phyloP scores from a whole-genome alignment of 75 land plant species.

The Picea sitchensis region DNA sequence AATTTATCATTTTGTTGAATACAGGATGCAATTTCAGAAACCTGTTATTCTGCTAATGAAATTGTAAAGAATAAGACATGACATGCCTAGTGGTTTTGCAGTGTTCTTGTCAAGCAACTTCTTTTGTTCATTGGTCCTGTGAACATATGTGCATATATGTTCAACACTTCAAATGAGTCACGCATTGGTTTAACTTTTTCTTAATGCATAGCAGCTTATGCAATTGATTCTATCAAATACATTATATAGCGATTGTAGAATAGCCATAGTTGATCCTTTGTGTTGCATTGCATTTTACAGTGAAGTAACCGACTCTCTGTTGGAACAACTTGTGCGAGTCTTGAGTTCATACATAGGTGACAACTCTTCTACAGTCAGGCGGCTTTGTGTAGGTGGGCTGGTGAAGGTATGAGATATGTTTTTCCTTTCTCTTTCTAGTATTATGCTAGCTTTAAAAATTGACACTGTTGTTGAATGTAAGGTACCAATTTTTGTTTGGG shows the following conservation, averaged over 20 bases:
- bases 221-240: neutral
- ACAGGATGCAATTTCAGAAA: neutral
- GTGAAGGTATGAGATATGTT: conserved; percentile 56
- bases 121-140: neutral
- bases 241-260: neutral
- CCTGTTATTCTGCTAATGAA: neutral
- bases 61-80: neutral
- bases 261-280: neutral
- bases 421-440: neutral
- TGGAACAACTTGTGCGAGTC: conserved; percentile 76
- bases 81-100: neutral
- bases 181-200: neutral
- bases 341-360: conserved; percentile 87
- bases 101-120: neutral
- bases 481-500: neutral
- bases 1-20: neutral
- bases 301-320: conserved; percentile 42
- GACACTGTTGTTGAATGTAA: neutral
- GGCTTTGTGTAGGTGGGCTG: conserved; percentile 84
- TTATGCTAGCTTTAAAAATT: neutral
- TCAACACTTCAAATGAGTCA: neutral
- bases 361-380: conserved; percentile 83
- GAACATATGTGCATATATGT: neutral
- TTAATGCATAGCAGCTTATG: neutral
- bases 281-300: conserved; percentile 33